phyloP scores from a whole-genome alignment of 495 filamentous ascomycete genomes.

The Paragyromitra xinjiangensis region DNA sequence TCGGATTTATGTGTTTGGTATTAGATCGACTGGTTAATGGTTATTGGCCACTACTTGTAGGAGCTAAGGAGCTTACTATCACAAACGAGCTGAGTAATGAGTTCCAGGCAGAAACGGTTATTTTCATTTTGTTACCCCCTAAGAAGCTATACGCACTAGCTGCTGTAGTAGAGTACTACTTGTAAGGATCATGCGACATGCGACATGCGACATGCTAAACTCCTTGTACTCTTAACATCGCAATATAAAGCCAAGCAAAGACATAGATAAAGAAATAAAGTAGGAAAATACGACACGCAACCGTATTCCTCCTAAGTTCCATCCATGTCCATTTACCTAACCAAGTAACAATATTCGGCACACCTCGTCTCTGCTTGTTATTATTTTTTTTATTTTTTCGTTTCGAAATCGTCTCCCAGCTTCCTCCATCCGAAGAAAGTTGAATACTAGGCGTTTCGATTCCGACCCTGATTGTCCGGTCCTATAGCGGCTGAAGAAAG shows the following conservation, averaged over 20 bases:
- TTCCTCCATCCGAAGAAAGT: conserved; percentile 14
- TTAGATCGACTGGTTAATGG: too few relatives aligned
- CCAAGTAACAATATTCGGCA: conserved; percentile 28
- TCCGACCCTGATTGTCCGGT: conserved; percentile 25
- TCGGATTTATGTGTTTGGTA: too few relatives aligned
- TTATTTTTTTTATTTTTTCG: conserved; percentile 32
- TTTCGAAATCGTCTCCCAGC: conserved; percentile 15
- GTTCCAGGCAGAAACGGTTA: conserved; percentile 32
- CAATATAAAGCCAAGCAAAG: conserved; percentile 18
- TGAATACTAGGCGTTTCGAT: conserved; percentile 12
- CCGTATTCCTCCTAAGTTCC: conserved; percentile 37
- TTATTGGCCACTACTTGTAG: too few relatives aligned
- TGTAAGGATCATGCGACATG: conserved; percentile 25
- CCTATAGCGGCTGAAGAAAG: conserved; percentile 6
- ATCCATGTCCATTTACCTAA: background rate
- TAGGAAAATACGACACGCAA: conserved; percentile 40
- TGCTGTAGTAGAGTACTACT: conserved; percentile 20
- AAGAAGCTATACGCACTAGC: conserved; percentile 15
- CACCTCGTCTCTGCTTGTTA: conserved; percentile 33
- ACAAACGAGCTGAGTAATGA: background rate
- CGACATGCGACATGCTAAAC: conserved; percentile 24
- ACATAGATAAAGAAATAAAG: conserved; percentile 17
- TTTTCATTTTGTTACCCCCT: conserved; percentile 32
- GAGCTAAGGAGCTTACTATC: background rate
- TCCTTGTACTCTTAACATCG: background rate